Percentiles rank a stretch among this genome's conserved stretches.
phyloP scores from a whole-genome alignment of 2,329 filamentous ascomycete genomes.

The Exophiala aquamarina region DNA sequence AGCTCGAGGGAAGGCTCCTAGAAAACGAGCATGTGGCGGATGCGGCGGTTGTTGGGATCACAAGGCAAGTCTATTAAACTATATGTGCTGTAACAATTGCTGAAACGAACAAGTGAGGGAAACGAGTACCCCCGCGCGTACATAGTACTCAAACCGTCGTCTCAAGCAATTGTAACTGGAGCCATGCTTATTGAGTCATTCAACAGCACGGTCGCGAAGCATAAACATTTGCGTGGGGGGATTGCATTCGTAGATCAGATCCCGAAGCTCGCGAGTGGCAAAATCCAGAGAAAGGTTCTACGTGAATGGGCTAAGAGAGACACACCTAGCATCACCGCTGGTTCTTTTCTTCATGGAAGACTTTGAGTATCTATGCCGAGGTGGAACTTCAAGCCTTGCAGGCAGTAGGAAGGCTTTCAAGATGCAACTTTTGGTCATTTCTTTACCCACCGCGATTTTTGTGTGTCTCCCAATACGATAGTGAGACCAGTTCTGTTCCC shows the following conservation, averaged over 20 bases:
- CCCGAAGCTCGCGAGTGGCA: conserved; percentile 51
- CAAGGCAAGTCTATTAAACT: conserved; percentile 18
- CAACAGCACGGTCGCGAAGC: conserved; percentile 38
- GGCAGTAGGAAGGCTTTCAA: too few relatives aligned
- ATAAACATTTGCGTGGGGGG: conserved; percentile 37
- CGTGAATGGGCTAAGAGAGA: conserved; percentile 35
- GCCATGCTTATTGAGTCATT: conserved; percentile 27
- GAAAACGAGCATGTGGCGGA: conserved; percentile 45
- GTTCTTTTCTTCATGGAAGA: too few relatives aligned
- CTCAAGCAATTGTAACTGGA: conserved; percentile 2
- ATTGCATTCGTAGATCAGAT: conserved; percentile 50
- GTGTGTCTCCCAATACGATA: too few relatives aligned
- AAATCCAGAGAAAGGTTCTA: conserved; percentile 42
- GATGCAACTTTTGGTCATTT: too few relatives aligned
- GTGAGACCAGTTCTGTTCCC: too few relatives aligned
- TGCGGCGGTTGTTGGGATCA: conserved; percentile 47
- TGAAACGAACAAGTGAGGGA: conserved; percentile 22
- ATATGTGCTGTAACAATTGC: too few relatives aligned
- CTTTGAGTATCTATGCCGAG: too few relatives aligned
- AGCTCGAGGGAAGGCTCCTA: conserved; percentile 46
- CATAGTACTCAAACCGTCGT: conserved; percentile 36
- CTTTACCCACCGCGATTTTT: too few relatives aligned
- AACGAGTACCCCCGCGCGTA: conserved; percentile 41
- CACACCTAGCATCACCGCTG: too few relatives aligned
- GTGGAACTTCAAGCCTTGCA: too few relatives aligned